Evolutionary conservation across 768 basidiomycete species (phyloP).

Genomic region (Macrocybe gigantea): DNA sequence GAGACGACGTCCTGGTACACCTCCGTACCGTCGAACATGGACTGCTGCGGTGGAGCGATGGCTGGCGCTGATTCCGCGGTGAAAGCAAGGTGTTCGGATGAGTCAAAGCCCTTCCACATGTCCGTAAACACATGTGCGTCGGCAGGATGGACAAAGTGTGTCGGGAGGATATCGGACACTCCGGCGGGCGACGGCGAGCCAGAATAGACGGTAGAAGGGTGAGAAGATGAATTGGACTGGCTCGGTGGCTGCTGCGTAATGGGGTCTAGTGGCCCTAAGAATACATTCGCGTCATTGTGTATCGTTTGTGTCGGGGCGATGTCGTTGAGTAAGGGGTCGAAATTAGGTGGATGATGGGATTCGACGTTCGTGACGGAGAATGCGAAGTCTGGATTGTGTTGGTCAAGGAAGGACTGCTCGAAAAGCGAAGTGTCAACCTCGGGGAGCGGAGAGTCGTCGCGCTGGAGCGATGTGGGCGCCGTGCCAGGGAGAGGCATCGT

Average conservation of each 20-base stretch:
- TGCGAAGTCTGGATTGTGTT: constrained; percentile 5
- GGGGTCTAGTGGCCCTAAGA: too few species aligned
- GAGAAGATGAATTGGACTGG: constrained; percentile 15
- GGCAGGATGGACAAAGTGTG: constrained; percentile 4
- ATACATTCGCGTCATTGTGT: too few species aligned
- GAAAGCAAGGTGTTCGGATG: too few species aligned
- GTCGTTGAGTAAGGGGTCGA: constrained; percentile 18
- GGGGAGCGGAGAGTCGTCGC: constrained; percentile 42
- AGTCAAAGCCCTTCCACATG: constrained; percentile 11
- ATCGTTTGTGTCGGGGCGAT: too few species aligned
- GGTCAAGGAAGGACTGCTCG: constrained; percentile 27
- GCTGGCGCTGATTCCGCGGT: too few species aligned
- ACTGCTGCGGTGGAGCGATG: too few species aligned
- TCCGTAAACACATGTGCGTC: constrained; percentile 17
- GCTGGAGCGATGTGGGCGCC: constrained; percentile 25
- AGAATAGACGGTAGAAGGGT: constrained; percentile 36
- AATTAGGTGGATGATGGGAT: constrained; percentile 1
- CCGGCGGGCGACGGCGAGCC: constrained; percentile 31
- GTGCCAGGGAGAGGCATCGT: constrained; percentile 25
- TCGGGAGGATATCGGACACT: not conserved
- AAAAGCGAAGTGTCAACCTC: constrained; percentile 44
- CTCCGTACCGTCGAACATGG: too few species aligned
- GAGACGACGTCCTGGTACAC: too few species aligned
- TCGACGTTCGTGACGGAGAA: not conserved
- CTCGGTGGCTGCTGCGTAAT: constrained; percentile 10